These are phyloP conservation scores for Trametopsis cervina DNA, from an alignment of 768 basidiomycete species.

Conservation along the genomic window DNA sequence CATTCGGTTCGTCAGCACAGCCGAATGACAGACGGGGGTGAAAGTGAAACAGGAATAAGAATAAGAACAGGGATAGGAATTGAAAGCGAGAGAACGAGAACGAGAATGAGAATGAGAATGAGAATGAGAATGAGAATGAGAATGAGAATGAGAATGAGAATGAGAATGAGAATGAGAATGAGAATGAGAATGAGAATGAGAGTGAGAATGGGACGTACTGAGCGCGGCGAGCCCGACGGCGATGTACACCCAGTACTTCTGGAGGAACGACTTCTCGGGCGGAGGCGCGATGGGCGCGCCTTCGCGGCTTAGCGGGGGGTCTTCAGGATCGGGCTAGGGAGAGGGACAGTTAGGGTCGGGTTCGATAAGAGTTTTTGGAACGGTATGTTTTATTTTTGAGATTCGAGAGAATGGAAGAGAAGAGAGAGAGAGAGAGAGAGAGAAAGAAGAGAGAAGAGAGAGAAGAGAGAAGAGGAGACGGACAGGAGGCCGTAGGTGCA, in stretches of 20 bases:
- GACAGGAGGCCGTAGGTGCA: no score
- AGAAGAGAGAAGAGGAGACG: no score
- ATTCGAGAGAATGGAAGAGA: no score
- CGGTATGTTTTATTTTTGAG: neutral
- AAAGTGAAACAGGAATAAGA: neutral
- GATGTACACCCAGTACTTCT: conserved; percentile 91
- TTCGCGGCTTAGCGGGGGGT: conserved; percentile 57
- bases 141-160: neutral
- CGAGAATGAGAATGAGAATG: no score
- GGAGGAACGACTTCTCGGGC: conserved; percentile 72
- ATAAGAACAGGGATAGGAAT: no score
- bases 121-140: no score
- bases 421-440: no score
- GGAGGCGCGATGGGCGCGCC: conserved; percentile 55
- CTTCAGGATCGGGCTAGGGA: conserved; percentile 56
- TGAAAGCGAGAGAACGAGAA: no score
- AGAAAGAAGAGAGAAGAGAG: no score
- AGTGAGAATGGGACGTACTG: conserved; percentile 27
- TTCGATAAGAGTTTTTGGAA: neutral
- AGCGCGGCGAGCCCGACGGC: conserved; percentile 49
- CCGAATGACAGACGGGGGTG: neutral
- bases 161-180: neutral
- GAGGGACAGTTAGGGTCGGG: neutral
- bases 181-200: neutral
- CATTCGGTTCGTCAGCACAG: neutral